phyloP scores from a whole-genome alignment of 805 yeast genomes.

The Peterozyma xylosa region DNA sequence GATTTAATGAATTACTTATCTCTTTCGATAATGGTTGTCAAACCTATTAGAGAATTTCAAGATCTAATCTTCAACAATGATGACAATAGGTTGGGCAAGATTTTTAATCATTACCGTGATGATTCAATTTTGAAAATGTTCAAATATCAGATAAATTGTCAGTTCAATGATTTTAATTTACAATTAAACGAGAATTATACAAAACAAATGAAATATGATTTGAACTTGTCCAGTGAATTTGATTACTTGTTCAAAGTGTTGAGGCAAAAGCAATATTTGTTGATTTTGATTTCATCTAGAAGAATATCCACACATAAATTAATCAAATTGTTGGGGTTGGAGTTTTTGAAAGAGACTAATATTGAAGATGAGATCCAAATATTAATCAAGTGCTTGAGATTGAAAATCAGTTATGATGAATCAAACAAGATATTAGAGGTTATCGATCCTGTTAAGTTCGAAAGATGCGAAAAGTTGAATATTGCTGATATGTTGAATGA shows the following conservation, averaged over 20 bases:
- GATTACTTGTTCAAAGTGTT: not conserved
- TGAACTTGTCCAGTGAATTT: not conserved
- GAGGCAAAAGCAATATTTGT: slow-evolving; percentile 6
- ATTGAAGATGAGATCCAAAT: not conserved
- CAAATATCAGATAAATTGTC: not conserved
- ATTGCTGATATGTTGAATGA: slow-evolving; percentile 1
- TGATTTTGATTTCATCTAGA: slow-evolving; percentile 1
- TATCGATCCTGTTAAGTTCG: not conserved
- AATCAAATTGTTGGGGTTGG: not conserved
- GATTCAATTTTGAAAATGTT: not conserved
- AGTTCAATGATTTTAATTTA: not conserved
- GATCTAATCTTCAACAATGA: not conserved
- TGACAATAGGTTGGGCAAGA: not conserved
- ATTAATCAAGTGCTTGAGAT: slow-evolving; percentile 1
- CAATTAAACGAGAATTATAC: not conserved
- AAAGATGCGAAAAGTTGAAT: not conserved
- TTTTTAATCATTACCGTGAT: not conserved
- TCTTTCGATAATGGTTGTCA: slow-evolving; percentile 2
- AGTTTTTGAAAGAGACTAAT: not conserved
- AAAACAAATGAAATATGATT: not conserved
- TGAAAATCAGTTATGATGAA: not conserved
- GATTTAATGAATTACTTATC: slow-evolving; percentile 1
- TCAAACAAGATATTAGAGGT: not conserved
- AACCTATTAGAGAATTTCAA: slow-evolving; percentile 2
- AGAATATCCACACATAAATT: not conserved